Conservation (phyloP, 1,284 basidiomycete genomes). For the Salmacisia buchloeana region DNA sequence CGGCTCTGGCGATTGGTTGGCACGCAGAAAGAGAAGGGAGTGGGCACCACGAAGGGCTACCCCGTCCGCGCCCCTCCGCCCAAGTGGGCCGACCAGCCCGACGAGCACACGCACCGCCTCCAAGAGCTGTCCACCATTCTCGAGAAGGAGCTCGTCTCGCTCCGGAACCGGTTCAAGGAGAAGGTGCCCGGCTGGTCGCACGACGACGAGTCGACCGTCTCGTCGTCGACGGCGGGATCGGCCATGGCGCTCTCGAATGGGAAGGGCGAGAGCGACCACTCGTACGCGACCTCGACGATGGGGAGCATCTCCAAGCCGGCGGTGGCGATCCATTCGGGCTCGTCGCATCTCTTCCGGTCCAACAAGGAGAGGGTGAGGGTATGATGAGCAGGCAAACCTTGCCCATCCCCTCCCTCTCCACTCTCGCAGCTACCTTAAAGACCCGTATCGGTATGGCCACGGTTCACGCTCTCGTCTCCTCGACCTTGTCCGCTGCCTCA, state of each 20-base stretch:
- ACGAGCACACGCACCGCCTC: constrained; percentile 16
- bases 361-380: background rate
- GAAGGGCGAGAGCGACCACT: background rate
- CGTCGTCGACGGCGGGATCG: background rate
- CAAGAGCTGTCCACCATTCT: constrained; percentile 8
- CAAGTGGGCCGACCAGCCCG: constrained; percentile 14
- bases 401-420: too few relatives aligned
- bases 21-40: constrained; percentile 25
- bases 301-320: background rate
- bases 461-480: too few relatives aligned
- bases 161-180: constrained; percentile 1
- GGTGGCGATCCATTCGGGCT: background rate
- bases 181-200: constrained; percentile 3
- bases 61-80: constrained; percentile 38
- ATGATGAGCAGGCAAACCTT: too few relatives aligned
- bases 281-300: background rate
- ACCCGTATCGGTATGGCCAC: too few relatives aligned
- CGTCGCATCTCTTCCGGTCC: background rate
- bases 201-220: background rate
- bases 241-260: background rate
- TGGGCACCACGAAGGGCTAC: constrained; percentile 40
- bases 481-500: too few relatives aligned
- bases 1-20: too few relatives aligned
- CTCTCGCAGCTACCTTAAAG: too few relatives aligned
- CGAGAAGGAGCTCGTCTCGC: background rate